Base-by-base conservation (phyloP, 129 eudicot genomes). In the Flaveria bidentis region DNA sequence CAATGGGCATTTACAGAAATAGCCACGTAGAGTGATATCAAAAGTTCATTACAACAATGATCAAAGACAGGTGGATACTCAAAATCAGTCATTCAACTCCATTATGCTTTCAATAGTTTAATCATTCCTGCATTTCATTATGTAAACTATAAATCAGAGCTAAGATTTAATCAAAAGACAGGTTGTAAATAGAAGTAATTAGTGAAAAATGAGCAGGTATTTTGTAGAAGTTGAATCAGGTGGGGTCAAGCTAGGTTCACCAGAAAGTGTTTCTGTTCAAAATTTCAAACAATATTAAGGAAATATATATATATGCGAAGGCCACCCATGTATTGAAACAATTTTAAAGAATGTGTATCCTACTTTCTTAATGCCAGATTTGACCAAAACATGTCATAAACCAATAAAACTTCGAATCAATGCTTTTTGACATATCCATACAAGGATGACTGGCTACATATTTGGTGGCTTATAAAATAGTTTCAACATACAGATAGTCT, bases 41-140 rank as follows among this genome's bases (percentile, higher is more conserved):
- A 52, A 52, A 71, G 62, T 28, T 28, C 47, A 28, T 28, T 8
- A 16, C 63, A n/a, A 55, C 51, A 36, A 33, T 33, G 39, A 33
- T 33, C 39, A 33, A 5, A 33, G 39, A 17, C 16, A 2, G 11
- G 23, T 23, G n/a, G 65, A 25, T 70, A 23, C 45, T 49, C 13
- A 0, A 26, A 23, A 53, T 47, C 66, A 52, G 50, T 72, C 67
- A 20, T 30, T 33, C 47, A 72, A 3, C 78, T 73, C 60, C 78
- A 49, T 64, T 63, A 36, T 26, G 71, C 79, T 72, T 36, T 72
- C 67, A 9, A 18, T 52, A 55, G 45, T 18, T 55, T 36, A 33
- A 55, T 75, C 64, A 75, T 52, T 75, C 79, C 79, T 75, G 72
- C 72, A 75, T 75, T 75, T 47, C 72, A 47, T 33, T 7, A 16